A percentile compares a stretch with the other conserved stretches of the same genome.
These are phyloP conservation scores for Cystofilobasidium bisporidii DNA, from an alignment of 768 basidiomycete species.

Conservation along the genomic window DNA sequence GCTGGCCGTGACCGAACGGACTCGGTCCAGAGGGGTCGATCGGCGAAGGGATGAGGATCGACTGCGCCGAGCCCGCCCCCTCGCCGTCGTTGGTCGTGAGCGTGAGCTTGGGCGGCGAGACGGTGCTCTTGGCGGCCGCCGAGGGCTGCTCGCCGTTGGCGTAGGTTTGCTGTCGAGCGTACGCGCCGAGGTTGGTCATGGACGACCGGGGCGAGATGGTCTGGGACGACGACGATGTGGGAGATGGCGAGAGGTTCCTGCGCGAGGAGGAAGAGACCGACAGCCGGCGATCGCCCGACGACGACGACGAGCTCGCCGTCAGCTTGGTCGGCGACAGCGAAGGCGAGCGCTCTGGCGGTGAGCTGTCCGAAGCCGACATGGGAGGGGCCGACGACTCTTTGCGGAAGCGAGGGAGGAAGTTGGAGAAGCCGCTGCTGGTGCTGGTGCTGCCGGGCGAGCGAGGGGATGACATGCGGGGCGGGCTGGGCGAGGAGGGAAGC, in stretches of 20 bases:
- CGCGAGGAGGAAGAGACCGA: slow-evolving; percentile 1
- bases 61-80: not conserved
- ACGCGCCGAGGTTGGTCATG: slow-evolving; percentile 4
- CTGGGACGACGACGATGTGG: not conserved
- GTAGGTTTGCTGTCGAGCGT: not conserved
- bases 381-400: slow-evolving; percentile 3
- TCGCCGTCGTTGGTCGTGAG: slow-evolving; percentile 14
- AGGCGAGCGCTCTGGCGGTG: not conserved
- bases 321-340: slow-evolving; percentile 12
- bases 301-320: not conserved
- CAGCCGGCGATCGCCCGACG: not conserved
- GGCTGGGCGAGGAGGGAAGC: not conserved
- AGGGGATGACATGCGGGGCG: not conserved
- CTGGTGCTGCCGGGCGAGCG: not conserved
- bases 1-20: not conserved
- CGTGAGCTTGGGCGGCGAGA: slow-evolving; percentile 21
- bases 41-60: slow-evolving; percentile 11
- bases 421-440: slow-evolving; percentile 6
- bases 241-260: slow-evolving; percentile 12
- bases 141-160: not conserved
- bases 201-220: slow-evolving; percentile 16
- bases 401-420: slow-evolving; percentile 22
- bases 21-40: not conserved
- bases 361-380: not conserved
- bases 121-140: not conserved